Evolutionary conservation across 257 asterid genomes (phyloP).

Genomic region (Thymus quinquecostatus): DNA sequence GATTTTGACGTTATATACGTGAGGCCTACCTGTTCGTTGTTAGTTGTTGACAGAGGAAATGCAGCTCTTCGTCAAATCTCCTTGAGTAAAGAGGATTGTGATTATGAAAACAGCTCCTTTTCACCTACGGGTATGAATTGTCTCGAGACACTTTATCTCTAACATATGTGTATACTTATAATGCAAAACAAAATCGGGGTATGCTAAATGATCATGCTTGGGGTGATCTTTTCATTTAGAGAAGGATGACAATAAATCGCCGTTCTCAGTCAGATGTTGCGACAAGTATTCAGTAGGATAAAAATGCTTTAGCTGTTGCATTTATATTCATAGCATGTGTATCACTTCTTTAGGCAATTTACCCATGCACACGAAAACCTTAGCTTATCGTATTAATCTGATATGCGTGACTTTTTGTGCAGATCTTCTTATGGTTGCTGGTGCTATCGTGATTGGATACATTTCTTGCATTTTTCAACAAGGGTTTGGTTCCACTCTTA

Average conservation of each 20-base stretch:
- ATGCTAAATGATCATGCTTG: neutral
- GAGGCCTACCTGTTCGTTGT: conserved; percentile 75
- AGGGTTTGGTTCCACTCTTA: conserved; percentile 80
- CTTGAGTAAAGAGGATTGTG: conserved; percentile 83
- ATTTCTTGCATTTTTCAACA: conserved; percentile 76
- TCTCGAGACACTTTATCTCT: neutral
- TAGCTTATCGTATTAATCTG: conserved; percentile 9
- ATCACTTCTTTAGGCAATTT: neutral
- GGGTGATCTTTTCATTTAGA: neutral
- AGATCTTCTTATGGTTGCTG: conserved; percentile 89
- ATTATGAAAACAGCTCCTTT: conserved; percentile 62
- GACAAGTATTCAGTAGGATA: neutral
- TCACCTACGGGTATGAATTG: conserved; percentile 63
- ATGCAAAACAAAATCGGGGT: neutral
- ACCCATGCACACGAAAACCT: conserved; percentile 21
- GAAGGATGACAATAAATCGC: neutral
- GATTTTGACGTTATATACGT: conserved; percentile 91
- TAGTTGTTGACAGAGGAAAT: conserved; percentile 94
- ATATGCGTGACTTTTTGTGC: conserved; percentile 40
- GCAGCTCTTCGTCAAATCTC: conserved; percentile 97
- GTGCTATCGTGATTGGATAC: conserved; percentile 82
- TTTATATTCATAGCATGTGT: neutral
- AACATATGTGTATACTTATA: neutral
- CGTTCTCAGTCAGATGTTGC: conserved; percentile 9
- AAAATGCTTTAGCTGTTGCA: neutral